A percentile compares a stretch with the other conserved stretches of the same genome.
Conservation (phyloP, 495 filamentous ascomycete species). For the Podospora anserina region DNA sequence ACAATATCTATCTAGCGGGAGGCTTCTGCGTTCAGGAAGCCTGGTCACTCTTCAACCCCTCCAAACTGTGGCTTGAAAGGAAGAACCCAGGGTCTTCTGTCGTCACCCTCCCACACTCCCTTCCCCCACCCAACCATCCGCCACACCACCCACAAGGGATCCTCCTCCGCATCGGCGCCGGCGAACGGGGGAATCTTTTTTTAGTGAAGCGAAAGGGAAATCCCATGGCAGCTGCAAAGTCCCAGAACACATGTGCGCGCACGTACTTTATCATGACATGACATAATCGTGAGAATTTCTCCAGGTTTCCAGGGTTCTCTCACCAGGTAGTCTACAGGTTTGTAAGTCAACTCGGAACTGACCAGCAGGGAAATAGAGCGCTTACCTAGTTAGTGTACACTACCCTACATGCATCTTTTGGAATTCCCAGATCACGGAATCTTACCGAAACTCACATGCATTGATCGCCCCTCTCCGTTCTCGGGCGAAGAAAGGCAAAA, state of each 20-base stretch:
- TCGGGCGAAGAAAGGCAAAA: neutral
- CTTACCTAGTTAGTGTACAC: too few species aligned
- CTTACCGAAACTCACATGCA: neutral
- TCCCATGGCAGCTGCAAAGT: neutral
- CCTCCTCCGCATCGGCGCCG: neutral
- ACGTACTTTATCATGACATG: neutral
- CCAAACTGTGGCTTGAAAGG: slow-evolving; percentile 1
- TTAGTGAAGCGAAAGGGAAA: neutral
- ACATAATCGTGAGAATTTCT: neutral
- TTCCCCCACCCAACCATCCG: neutral
- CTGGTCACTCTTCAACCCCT: neutral
- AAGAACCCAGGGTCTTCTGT: neutral
- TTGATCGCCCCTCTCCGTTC: neutral
- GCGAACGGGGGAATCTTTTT: neutral
- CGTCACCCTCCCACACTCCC: too few species aligned
- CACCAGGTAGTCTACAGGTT: too few species aligned
- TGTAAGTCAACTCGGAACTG: too few species aligned
- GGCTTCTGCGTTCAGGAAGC: neutral
- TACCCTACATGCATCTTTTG: too few species aligned
- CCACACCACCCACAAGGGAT: too few species aligned
- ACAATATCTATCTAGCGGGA: neutral
- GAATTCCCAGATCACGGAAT: neutral
- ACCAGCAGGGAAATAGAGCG: too few species aligned
- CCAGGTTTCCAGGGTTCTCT: neutral
- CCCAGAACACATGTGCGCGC: neutral